These are phyloP conservation scores for Daedaleopsis sinensis DNA, from an alignment of 768 basidiomycete species.

Conservation along the genomic window DNA sequence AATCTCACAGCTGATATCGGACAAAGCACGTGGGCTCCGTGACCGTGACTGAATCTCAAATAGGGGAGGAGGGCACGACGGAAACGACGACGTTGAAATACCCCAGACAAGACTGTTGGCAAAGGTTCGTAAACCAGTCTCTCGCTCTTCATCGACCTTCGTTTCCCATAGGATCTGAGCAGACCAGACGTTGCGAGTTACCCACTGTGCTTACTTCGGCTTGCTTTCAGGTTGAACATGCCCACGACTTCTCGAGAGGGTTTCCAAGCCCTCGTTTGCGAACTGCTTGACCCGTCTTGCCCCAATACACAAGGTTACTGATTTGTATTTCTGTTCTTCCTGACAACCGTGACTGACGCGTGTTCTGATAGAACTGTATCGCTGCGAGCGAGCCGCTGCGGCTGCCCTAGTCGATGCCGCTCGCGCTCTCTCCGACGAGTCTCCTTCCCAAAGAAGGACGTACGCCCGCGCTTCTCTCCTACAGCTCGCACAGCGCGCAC, in stretches of 20 bases:
- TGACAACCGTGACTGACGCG: neutral
- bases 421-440: neutral
- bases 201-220: neutral
- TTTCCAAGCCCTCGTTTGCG: neutral
- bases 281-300: neutral
- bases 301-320: conserved; percentile 9
- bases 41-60: too few species aligned
- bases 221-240: neutral
- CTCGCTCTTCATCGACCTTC: too few species aligned
- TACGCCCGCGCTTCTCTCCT: conserved; percentile 33
- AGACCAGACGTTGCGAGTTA: too few species aligned
- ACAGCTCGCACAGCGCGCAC: conserved; percentile 47
- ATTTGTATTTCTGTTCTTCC: neutral
- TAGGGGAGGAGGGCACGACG: too few species aligned
- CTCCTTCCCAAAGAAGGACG: neutral
- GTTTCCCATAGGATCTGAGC: too few species aligned
- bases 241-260: neutral
- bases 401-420: neutral
- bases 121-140: too few species aligned
- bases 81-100: too few species aligned
- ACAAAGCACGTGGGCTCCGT: too few species aligned
- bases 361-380: neutral
- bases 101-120: too few species aligned
- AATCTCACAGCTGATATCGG: too few species aligned
- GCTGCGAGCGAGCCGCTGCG: neutral